A percentile compares a stretch with the other conserved stretches of the same genome.
phyloP scores from a whole-genome alignment of 495 filamentous ascomycete species.

The Thermothielavioides terrestris region DNA sequence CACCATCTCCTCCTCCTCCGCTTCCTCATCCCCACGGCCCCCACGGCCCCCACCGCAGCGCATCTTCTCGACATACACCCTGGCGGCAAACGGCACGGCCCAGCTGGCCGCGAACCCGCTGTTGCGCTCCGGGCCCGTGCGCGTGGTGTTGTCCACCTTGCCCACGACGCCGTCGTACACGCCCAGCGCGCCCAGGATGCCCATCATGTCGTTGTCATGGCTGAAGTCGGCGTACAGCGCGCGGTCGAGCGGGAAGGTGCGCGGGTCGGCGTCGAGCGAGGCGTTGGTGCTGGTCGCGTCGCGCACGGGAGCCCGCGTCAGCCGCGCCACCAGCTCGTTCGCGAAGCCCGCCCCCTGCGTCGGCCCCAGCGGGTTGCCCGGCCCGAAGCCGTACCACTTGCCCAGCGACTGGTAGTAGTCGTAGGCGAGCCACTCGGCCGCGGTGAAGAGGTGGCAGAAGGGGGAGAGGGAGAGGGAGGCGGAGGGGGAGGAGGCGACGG shows the following conservation, averaged over 20 bases:
- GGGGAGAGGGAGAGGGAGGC: slow-evolving; percentile 34
- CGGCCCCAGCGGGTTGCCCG: slow-evolving; percentile 62
- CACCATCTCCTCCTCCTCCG: slow-evolving; percentile 50
- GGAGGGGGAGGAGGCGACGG: slow-evolving; percentile 42
- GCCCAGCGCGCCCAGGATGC: slow-evolving; percentile 62
- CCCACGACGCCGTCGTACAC: slow-evolving; percentile 58
- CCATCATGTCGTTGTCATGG: slow-evolving; percentile 77
- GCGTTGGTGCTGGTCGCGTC: slow-evolving; percentile 64
- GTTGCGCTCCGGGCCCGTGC: slow-evolving; percentile 30
- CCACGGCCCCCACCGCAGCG: slow-evolving; percentile 36
- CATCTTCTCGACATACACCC: slow-evolving; percentile 83
- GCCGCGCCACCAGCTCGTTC: slow-evolving; percentile 75
- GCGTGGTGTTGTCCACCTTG: slow-evolving; percentile 38
- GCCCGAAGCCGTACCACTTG: slow-evolving; percentile 74
- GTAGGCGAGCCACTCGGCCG: slow-evolving; percentile 62
- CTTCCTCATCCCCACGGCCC: not conserved
- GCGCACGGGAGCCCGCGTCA: slow-evolving; percentile 55
- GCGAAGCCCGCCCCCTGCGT: slow-evolving; percentile 78
- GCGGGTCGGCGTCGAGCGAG: slow-evolving; percentile 53
- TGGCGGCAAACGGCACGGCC: slow-evolving; percentile 70
- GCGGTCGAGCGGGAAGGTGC: slow-evolving; percentile 60
- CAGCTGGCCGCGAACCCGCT: slow-evolving; percentile 59
- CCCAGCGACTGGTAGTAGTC: slow-evolving; percentile 66
- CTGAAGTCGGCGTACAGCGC: slow-evolving; percentile 75
- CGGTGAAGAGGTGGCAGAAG: slow-evolving; percentile 66